Evolutionary conservation across 2,329 filamentous ascomycete species (phyloP).

Genomic region (Knufia fluminis): DNA sequence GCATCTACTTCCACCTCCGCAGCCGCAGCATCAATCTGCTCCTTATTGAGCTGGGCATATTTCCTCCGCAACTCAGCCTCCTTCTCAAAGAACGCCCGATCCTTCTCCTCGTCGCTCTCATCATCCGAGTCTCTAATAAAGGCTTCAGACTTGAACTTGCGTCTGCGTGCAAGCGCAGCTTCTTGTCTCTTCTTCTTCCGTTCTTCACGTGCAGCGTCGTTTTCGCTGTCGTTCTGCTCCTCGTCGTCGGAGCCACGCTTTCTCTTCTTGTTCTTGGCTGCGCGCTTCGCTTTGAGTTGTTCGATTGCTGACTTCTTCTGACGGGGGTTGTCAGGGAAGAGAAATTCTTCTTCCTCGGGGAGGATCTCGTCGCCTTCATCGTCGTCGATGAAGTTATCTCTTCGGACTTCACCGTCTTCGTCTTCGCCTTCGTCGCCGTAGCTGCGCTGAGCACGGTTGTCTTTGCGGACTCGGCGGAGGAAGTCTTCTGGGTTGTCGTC

Average conservation of each 20-base stretch:
- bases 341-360: constrained; percentile 39
- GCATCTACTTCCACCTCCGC: constrained; percentile 3
- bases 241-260: constrained; percentile 31
- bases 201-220: constrained; percentile 51
- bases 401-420: constrained; percentile 28
- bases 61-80: constrained; percentile 60
- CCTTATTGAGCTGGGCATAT: constrained; percentile 41
- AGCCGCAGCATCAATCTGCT: constrained; percentile 32
- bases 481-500: constrained; percentile 61
- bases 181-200: constrained; percentile 53
- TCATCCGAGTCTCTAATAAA: constrained; percentile 81
- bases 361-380: constrained; percentile 51
- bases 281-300: constrained; percentile 50
- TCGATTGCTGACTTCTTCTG: constrained; percentile 3
- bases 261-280: constrained; percentile 37
- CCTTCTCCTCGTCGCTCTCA: constrained; percentile 69
- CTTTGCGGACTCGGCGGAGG: constrained; percentile 56
- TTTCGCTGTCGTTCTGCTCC: constrained; percentile 46
- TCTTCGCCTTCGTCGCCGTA: constrained; percentile 29
- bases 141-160: constrained; percentile 73
- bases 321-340: constrained; percentile 53
- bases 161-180: constrained; percentile 65
- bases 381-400: constrained; percentile 57
- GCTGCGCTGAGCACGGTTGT: constrained; percentile 24
- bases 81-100: constrained; percentile 64